Evolutionary conservation across 2,329 filamentous ascomycete species (phyloP).

Genomic region (Aspergillus piperis): DNA sequence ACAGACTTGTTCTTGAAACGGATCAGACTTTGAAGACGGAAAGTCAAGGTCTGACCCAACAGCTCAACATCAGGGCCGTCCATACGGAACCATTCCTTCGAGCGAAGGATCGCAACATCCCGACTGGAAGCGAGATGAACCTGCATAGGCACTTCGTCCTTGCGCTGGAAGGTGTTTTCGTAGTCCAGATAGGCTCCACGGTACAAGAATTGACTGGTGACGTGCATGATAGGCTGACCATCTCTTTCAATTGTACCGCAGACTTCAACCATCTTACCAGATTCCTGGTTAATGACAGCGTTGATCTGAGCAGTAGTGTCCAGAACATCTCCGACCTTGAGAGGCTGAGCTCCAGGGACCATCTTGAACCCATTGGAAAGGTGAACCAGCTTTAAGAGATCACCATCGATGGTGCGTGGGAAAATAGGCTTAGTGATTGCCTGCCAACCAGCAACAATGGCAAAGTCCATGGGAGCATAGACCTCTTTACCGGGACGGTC

Average conservation of each 20-base stretch:
- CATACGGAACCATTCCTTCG: conserved; percentile 96
- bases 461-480: conserved; percentile 97
- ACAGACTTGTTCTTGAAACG: conserved; percentile 93
- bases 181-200: conserved; percentile 89
- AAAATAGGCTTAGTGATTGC: conserved; percentile 99
- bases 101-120: conserved; percentile 89
- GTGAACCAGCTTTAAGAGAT: conserved; percentile 93
- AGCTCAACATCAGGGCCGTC: conserved; percentile 84
- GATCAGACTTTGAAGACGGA: conserved; percentile 89
- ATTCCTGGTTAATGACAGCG: conserved; percentile 95
- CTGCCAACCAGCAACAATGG: conserved; percentile 98
- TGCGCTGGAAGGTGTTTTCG: conserved; percentile 98
- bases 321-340: conserved; percentile 93
- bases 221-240: conserved; percentile 89
- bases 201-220: conserved; percentile 97
- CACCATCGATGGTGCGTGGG: conserved; percentile 91
- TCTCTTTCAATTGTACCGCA: conserved; percentile 91
- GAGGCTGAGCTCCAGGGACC: conserved; percentile 89
- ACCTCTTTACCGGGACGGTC: conserved; percentile 92
- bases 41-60: conserved; percentile 88
- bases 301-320: conserved; percentile 95
- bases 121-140: conserved; percentile 82
- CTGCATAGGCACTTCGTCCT: conserved; percentile 93
- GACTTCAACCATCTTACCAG: conserved; percentile 99
- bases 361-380: conserved; percentile 97